Evolutionary conservation across 1,284 basidiomycete genomes (phyloP).

Genomic region (Puccinia brachypodii): DNA sequence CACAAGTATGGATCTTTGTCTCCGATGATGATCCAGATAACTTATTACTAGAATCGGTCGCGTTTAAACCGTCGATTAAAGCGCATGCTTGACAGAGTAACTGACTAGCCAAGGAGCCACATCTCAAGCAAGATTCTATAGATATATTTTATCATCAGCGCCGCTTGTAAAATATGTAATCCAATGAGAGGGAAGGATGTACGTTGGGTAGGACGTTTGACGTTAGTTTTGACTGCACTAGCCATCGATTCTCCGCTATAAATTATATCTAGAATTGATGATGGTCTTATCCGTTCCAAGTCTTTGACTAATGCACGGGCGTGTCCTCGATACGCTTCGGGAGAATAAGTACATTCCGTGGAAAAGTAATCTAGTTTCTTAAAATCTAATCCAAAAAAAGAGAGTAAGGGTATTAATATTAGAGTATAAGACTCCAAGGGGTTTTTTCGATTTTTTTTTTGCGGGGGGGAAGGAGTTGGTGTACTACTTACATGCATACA

Average conservation of each 20-base stretch:
- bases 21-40: not conserved
- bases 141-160: conserved; percentile 2
- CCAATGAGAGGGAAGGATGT: not conserved
- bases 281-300: conserved; percentile 86
- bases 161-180: not conserved
- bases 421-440: no score
- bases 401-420: no score
- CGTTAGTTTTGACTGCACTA: conserved; percentile 58
- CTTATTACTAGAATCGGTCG: not conserved
- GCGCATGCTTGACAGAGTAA: conserved; percentile 42
- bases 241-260: conserved; percentile 72
- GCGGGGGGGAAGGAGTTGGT: not conserved
- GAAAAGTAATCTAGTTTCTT: conserved; percentile 88
- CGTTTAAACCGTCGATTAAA: conserved; percentile 37
- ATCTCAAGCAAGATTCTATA: conserved; percentile 81
- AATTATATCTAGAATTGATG: conserved; percentile 95
- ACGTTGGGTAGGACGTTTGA: conserved; percentile 59
- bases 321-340: conserved; percentile 89
- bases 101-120: conserved; percentile 76
- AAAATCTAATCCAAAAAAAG: conserved; percentile 37
- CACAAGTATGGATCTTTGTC: conserved; percentile 3
- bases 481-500: conserved; percentile 61
- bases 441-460: no score
- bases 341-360: conserved; percentile 98
- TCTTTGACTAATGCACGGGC: conserved; percentile 93